Conservation (phyloP, 495 filamentous ascomycete genomes). For the Xylaria cubensis region DNA sequence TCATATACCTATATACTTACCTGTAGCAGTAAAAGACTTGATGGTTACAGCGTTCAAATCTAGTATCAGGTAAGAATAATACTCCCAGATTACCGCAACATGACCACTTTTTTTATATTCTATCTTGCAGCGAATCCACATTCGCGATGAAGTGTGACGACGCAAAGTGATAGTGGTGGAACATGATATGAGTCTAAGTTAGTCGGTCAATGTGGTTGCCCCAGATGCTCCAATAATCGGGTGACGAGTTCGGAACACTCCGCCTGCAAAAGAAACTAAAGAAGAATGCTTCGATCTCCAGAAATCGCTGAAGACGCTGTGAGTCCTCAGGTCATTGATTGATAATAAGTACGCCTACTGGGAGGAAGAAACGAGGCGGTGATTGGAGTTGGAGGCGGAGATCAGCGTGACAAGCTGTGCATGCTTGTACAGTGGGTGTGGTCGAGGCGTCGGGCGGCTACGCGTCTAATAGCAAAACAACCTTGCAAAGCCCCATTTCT, state of each 20-base stretch:
- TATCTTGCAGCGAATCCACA: background rate
- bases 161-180: background rate
- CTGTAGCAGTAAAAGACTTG: background rate
- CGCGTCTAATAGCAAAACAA: constrained; percentile 33
- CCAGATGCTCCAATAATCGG: background rate
- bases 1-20: background rate
- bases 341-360: background rate
- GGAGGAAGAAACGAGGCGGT: background rate
- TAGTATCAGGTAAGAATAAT: background rate
- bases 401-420: constrained; percentile 10
- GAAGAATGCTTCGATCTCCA: background rate
- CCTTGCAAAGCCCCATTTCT: background rate
- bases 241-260: background rate
- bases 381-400: background rate
- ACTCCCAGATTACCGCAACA: background rate
- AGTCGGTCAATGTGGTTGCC: background rate
- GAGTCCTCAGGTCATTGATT: background rate
- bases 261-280: background rate
- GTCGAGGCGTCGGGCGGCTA: constrained; percentile 38
- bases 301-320: background rate
- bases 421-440: constrained; percentile 29
- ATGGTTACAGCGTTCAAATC: background rate
- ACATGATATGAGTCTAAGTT: background rate
- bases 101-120: background rate
- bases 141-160: background rate